Evolutionary conservation across 257 asterid genomes (phyloP).

Genomic region (Gardenia jasminoides): DNA sequence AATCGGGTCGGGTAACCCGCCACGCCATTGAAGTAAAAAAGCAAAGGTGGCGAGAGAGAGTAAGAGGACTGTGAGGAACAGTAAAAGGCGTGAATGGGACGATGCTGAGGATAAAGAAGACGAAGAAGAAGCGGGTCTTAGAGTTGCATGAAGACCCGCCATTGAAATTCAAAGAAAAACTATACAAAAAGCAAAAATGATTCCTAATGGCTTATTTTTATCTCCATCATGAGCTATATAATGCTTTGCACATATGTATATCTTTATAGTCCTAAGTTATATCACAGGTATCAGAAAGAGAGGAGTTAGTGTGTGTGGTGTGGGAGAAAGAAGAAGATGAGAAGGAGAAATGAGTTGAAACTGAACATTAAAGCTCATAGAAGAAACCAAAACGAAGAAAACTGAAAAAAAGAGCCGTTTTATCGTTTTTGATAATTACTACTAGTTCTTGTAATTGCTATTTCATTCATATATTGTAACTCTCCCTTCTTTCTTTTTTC

Average conservation of each 20-base stretch:
- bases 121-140: constrained; percentile 48
- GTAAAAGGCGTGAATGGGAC: constrained; percentile 31
- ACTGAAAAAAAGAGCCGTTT: background rate
- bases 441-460: too few species aligned
- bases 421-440: background rate
- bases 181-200: background rate
- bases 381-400: background rate
- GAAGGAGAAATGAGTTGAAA: background rate
- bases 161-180: constrained; percentile 27
- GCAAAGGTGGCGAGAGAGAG: constrained; percentile 70
- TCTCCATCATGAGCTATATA: too few species aligned
- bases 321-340: background rate
- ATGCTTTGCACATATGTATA: too few species aligned
- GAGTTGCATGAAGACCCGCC: constrained; percentile 71
- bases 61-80: constrained; percentile 61
- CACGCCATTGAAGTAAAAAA: constrained; percentile 83
- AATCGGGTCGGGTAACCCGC: constrained; percentile 64
- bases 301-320: background rate
- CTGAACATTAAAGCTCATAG: background rate
- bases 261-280: background rate
- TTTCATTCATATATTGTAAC: too few species aligned
- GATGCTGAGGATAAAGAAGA: constrained; percentile 29
- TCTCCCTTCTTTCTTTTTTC: too few species aligned
- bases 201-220: background rate
- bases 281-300: background rate